These are phyloP conservation scores for Cladobotryum protrusum DNA, from an alignment of 2,329 filamentous ascomycete species.

Conservation along the genomic window DNA sequence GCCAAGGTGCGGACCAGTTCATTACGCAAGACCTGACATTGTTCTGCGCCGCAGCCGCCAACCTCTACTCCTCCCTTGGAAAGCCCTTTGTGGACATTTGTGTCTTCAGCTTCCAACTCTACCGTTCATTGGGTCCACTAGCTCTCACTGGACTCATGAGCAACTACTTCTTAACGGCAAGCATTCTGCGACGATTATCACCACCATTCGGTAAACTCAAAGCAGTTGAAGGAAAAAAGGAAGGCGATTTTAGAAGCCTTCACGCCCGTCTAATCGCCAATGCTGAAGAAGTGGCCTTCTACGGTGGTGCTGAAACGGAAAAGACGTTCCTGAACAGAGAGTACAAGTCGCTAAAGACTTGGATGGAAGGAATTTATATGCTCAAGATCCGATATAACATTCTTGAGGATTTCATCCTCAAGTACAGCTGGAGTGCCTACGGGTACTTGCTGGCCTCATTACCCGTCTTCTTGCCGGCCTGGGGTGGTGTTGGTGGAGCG, in stretches of 20 bases:
- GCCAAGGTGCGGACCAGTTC: slow-evolving; percentile 89
- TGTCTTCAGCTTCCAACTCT: slow-evolving; percentile 97
- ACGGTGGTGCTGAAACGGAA: slow-evolving; percentile 91
- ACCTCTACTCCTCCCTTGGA: slow-evolving; percentile 91
- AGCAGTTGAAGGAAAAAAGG: slow-evolving; percentile 88
- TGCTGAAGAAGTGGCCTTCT: slow-evolving; percentile 96
- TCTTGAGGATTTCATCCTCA: slow-evolving; percentile 94
- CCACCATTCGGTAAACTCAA: slow-evolving; percentile 96
- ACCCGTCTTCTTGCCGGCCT: slow-evolving; percentile 88
- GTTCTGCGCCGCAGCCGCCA: slow-evolving; percentile 88
- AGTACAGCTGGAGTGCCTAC: slow-evolving; percentile 98
- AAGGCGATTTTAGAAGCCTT: slow-evolving; percentile 88
- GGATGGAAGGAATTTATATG: slow-evolving; percentile 98
- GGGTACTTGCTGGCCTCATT: slow-evolving; percentile 90
- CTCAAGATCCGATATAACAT: slow-evolving; percentile 98
- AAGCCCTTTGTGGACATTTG: slow-evolving; percentile 96
- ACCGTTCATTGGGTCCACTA: slow-evolving; percentile 80
- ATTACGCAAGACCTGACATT: slow-evolving; percentile 95
- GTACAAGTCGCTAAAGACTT: slow-evolving; percentile 85
- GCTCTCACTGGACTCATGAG: slow-evolving; percentile 79
- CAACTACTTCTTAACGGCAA: slow-evolving; percentile 93
- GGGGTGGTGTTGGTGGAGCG: slow-evolving; percentile 76
- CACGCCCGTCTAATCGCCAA: slow-evolving; percentile 93
- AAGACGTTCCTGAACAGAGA: slow-evolving; percentile 86
- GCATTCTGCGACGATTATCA: slow-evolving; percentile 78